phyloP scores from a whole-genome alignment of 208 protist species.

The Acanthamoeba sp. region DNA sequence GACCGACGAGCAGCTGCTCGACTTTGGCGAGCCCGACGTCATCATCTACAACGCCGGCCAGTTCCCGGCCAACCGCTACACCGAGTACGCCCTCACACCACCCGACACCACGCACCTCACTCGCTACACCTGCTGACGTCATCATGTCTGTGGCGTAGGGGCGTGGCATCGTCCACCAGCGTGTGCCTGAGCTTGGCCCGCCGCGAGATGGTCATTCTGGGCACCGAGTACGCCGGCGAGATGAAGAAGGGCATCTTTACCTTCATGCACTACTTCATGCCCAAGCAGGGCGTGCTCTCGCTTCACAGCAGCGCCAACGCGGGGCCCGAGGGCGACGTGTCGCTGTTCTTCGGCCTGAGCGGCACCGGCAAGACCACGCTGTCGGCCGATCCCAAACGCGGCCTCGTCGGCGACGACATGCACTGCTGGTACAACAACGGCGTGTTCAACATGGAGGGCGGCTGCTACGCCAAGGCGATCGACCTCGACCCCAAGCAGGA shows the following conservation, averaged over 20 bases:
- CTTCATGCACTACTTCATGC: slow-evolving; percentile 97
- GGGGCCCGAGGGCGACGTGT: slow-evolving; percentile 87
- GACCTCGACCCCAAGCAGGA: slow-evolving; percentile 86
- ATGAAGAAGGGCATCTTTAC: slow-evolving; percentile 99
- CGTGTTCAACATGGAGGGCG: slow-evolving; percentile 90
- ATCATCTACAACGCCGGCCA: slow-evolving; percentile 96
- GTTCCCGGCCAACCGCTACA: slow-evolving; percentile 93
- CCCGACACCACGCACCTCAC: slow-evolving; percentile 76
- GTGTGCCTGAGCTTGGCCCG: slow-evolving; percentile 93
- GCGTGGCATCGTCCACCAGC: slow-evolving; percentile 90
- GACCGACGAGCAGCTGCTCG: slow-evolving; percentile 92
- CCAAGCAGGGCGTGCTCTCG: slow-evolving; percentile 93
- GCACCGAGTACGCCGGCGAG: slow-evolving; percentile 97
- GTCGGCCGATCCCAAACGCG: slow-evolving; percentile 88
- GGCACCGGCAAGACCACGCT: slow-evolving; percentile 94
- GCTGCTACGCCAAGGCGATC: slow-evolving; percentile 93
- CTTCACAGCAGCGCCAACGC: slow-evolving; percentile 96
- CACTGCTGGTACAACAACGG: slow-evolving; percentile 91
- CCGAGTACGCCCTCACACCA: slow-evolving; percentile 91
- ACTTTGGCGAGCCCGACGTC: slow-evolving; percentile 96
- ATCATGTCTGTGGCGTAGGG: background rate
- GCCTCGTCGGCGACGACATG: slow-evolving; percentile 93
- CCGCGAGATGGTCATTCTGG: slow-evolving; percentile 95
- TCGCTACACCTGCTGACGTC: background rate
- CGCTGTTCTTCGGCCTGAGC: slow-evolving; percentile 92